Conservation (phyloP, 1,284 basidiomycete species). For the Boletus semigastroideus region DNA sequence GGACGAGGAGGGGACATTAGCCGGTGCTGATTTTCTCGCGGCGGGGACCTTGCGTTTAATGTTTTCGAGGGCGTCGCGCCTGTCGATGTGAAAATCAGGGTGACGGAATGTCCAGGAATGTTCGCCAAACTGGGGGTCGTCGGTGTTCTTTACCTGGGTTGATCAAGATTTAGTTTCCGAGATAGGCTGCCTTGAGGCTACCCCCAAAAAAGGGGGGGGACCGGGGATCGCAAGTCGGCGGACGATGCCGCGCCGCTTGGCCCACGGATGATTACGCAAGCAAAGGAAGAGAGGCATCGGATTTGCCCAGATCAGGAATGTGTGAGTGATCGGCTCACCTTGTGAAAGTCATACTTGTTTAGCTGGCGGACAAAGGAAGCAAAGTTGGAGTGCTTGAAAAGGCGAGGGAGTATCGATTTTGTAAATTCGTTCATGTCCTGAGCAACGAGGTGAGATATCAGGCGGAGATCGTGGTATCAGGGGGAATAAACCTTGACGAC, state of each 20-base stretch:
- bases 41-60: slow-evolving; percentile 92
- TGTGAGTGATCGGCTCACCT: slow-evolving; percentile 48
- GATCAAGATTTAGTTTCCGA: background rate
- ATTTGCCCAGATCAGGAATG: background rate
- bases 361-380: slow-evolving; percentile 92
- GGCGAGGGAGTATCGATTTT: slow-evolving; percentile 87
- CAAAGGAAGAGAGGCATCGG: background rate
- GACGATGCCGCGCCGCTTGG: slow-evolving; percentile 15
- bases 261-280: slow-evolving; percentile 11
- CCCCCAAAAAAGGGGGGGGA: slow-evolving; percentile 5
- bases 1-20: slow-evolving; percentile 35
- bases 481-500: slow-evolving; percentile 73
- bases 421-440: slow-evolving; percentile 98
- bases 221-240: slow-evolving; percentile 10
- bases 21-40: slow-evolving; percentile 51
- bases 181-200: slow-evolving; percentile 13
- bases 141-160: slow-evolving; percentile 70
- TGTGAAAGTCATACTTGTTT: slow-evolving; percentile 99
- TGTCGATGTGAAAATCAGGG: slow-evolving; percentile 88
- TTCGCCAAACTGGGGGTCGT: slow-evolving; percentile 77
- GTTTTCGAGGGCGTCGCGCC: slow-evolving; percentile 84
- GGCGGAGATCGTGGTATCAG: slow-evolving; percentile 3
- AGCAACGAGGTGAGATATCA: slow-evolving; percentile 3
- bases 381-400: slow-evolving; percentile 98
- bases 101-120: slow-evolving; percentile 96